Percentiles rank a stretch among this genome's conserved stretches.
Conservation (phyloP, 768 basidiomycete species). For the Dentipellis fragilis region DNA sequence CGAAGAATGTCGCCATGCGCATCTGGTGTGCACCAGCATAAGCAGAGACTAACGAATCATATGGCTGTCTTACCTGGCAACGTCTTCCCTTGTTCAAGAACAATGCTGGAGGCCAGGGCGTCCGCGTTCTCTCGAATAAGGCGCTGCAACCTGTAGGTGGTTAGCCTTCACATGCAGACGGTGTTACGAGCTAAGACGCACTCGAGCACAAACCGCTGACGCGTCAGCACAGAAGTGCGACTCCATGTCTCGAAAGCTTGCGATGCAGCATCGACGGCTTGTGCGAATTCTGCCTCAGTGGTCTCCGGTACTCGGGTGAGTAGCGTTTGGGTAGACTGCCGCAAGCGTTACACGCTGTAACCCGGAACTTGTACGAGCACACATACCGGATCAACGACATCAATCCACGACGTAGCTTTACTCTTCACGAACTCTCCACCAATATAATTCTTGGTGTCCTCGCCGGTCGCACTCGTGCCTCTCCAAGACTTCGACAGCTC, state of each 20-base stretch:
- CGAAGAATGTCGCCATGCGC: slow-evolving; percentile 92
- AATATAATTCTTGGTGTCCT: slow-evolving; percentile 85
- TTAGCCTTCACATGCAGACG: not conserved
- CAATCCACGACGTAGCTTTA: slow-evolving; percentile 68
- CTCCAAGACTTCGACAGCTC: slow-evolving; percentile 70
- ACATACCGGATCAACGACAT: slow-evolving; percentile 82
- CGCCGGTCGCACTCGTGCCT: slow-evolving; percentile 81
- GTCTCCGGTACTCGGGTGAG: slow-evolving; percentile 89
- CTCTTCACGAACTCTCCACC: slow-evolving; percentile 86
- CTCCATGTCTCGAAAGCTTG: slow-evolving; percentile 88
- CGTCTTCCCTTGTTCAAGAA: slow-evolving; percentile 95
- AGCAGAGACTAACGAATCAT: not conserved
- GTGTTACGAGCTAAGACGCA: slow-evolving; percentile 26
- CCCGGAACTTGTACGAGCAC: too few species aligned
- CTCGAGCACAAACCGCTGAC: slow-evolving; percentile 88
- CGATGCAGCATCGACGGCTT: slow-evolving; percentile 75
- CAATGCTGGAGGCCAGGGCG: slow-evolving; percentile 80
- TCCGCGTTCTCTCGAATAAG: slow-evolving; percentile 80
- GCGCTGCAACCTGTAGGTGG: slow-evolving; percentile 62
- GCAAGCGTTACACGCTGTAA: not conserved
- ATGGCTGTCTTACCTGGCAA: slow-evolving; percentile 45
- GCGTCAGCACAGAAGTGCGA: slow-evolving; percentile 68
- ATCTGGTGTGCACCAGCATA: slow-evolving; percentile 35
- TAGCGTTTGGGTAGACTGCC: slow-evolving; percentile 81
- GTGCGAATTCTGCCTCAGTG: slow-evolving; percentile 66